Conservation (phyloP, 352 stramenopile genomes). For the Phytophthora idaei region DNA sequence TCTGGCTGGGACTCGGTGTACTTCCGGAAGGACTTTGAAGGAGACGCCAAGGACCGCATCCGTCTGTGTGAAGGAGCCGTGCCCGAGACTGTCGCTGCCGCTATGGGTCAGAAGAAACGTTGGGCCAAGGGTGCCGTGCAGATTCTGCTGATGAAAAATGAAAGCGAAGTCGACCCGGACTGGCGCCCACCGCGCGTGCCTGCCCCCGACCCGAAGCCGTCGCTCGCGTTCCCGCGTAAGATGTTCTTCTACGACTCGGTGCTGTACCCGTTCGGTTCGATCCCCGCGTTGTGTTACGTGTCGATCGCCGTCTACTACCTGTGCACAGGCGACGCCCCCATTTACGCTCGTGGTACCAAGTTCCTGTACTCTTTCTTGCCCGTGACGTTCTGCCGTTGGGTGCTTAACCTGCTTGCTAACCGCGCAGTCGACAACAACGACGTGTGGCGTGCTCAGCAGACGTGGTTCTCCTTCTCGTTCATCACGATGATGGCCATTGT, state of each 20-base stretch:
- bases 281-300: slow-evolving; percentile 87
- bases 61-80: slow-evolving; percentile 84
- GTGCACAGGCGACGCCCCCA: slow-evolving; percentile 82
- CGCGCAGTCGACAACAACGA: slow-evolving; percentile 90
- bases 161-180: slow-evolving; percentile 88
- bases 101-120: slow-evolving; percentile 88
- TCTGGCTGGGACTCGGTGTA: slow-evolving; percentile 88
- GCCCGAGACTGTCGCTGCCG: slow-evolving; percentile 83
- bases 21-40: slow-evolving; percentile 92
- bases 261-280: slow-evolving; percentile 89
- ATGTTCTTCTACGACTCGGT: slow-evolving; percentile 92
- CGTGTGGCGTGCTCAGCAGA: slow-evolving; percentile 89
- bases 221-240: slow-evolving; percentile 81
- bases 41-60: slow-evolving; percentile 85
- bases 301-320: slow-evolving; percentile 87
- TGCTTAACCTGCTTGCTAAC: slow-evolving; percentile 87
- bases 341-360: slow-evolving; percentile 81
- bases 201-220: slow-evolving; percentile 83
- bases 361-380: slow-evolving; percentile 91
- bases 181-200: slow-evolving; percentile 85
- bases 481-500: slow-evolving; percentile 88
- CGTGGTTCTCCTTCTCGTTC: slow-evolving; percentile 92
- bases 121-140: slow-evolving; percentile 90
- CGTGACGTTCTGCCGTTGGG: slow-evolving; percentile 76
- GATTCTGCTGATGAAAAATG: slow-evolving; percentile 90